Evolutionary conservation across 2,329 filamentous ascomycete genomes (phyloP), one percentile per base, ranked within the genome.

Genomic region (Xenoacremonium recifei): DNA sequence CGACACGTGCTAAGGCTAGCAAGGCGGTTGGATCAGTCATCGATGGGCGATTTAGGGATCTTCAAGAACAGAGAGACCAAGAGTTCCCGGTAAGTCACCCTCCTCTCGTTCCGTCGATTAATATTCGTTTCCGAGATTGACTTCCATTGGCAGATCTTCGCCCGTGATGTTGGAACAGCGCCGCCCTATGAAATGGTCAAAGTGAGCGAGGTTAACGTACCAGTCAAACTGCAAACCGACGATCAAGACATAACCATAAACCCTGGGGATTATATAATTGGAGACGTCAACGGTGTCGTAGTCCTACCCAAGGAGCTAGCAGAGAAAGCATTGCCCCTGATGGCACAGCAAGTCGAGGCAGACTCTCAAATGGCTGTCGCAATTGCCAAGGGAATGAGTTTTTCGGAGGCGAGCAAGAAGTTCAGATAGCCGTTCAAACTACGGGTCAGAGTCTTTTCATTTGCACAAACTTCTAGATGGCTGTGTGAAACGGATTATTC

Each of bases 11-110:
- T 0, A 49, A 47, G 18, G 36, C 42, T 11, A 41, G 42, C 1
- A 48, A 34, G 4, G 48, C 48, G 0, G 17, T 21, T 0, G 49
- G 49, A 5, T 47, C 48, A 0, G 27, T 51, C 6, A 33, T 52
- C 2, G 48, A 52, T 4, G 49, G 49, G 1, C 44, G 25, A 0
- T 29, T 52, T 6, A 21, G 49, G 16, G 49, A 52, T n/a, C 29
- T 51, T 3, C 49, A 52, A 16, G 48, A 52, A 10, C 49, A 52
- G 15, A 39, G 45, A 13, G 44, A 42, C n/a, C 29, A 49, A 1
- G 20, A 35, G 0, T 52, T 39, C 2, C 49, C 45, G 2, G 49
- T 49, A 37, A 7, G 44, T 5, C 19, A 19, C 16, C 11, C 12
- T 12, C 30, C n/a, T n/a, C n/a, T n/a, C n/a, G n/a, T n/a, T 41